Conservation (phyloP, 2,329 filamentous ascomycete species). For the Sclerotinia subarctica region DNA sequence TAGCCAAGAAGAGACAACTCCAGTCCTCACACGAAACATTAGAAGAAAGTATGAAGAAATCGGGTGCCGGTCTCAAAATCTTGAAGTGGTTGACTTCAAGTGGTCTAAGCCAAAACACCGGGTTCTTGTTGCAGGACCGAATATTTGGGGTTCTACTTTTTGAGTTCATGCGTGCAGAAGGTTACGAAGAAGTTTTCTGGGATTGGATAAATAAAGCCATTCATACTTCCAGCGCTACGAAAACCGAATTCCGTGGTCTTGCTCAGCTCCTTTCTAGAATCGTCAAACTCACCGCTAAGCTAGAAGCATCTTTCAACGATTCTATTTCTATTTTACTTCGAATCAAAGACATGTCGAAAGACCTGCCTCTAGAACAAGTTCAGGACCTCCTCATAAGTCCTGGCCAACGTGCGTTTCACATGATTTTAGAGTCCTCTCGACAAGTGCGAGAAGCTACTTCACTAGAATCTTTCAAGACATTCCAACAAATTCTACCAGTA, state of each 20-base stretch:
- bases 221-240: slow-evolving; percentile 7
- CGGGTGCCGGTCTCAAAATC: slow-evolving; percentile 36
- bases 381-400: slow-evolving; percentile 2
- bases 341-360: background rate
- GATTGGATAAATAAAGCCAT: slow-evolving; percentile 32
- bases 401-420: slow-evolving; percentile 7
- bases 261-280: slow-evolving; percentile 4
- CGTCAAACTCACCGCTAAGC: background rate
- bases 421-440: background rate
- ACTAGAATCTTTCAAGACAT: slow-evolving; percentile 10
- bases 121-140: slow-evolving; percentile 30
- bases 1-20: slow-evolving; percentile 28
- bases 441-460: slow-evolving; percentile 5
- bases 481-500: slow-evolving; percentile 9
- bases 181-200: slow-evolving; percentile 33
- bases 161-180: slow-evolving; percentile 37
- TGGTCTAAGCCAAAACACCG: slow-evolving; percentile 28
- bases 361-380: background rate
- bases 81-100: slow-evolving; percentile 37
- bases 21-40: slow-evolving; percentile 26
- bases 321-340: slow-evolving; percentile 1
- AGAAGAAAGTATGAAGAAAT: slow-evolving; percentile 32
- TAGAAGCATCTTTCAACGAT: slow-evolving; percentile 2
- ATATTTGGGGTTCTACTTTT: slow-evolving; percentile 30
- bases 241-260: background rate